Evolutionary conservation across 1,139 yeast species (phyloP), one percentile per base, ranked within the genome.

Genomic region (Pichia sp.): DNA sequence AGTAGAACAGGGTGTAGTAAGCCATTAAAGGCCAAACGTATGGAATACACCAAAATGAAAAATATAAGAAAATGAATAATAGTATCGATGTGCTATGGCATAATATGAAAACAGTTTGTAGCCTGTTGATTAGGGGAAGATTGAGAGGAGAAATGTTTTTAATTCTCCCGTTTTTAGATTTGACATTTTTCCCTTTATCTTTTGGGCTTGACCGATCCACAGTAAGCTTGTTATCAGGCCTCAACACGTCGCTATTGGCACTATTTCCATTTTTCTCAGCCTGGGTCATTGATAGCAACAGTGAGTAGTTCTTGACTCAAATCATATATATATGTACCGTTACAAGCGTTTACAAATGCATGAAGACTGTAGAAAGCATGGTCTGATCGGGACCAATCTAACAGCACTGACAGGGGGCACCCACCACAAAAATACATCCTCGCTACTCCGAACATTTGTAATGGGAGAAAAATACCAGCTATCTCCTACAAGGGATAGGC

Each of bases 51-150:
- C 68, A 65, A 9, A 60, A 45, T 31, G 57, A 52, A 46, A 63
- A 65, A 30, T 88, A 85, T 2, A 91, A 76, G 49, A 86, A 75
- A 3, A 82, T 69, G 5, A 85, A 69, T 50, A 87, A 71, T 61
- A 87, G 80, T 44, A 91, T 84, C 6, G 88, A 78, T 24, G 88
- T 75, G 3, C 87, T 82, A 69, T 91, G 97, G 83, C 89, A 81
- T 4, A 88, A 76, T 24, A 92, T 83, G 1, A 85, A 85, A 4
- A 85, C 65, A 1, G 93, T 89, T 64, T 90, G 87, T n/a, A 55
- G 33, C 36, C 52, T 43, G 8, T 48, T 52, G 1, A 16, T 46
- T 62, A 0, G 85, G 84, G 0, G 86, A 81, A 36, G 57, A 50
- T 48, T 33, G 12, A 55, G 27, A 8, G 56, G 56, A 10, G 58